phyloP scores from a whole-genome alignment of 1,139 yeast genomes.

The Kluyveromyces sp. region DNA sequence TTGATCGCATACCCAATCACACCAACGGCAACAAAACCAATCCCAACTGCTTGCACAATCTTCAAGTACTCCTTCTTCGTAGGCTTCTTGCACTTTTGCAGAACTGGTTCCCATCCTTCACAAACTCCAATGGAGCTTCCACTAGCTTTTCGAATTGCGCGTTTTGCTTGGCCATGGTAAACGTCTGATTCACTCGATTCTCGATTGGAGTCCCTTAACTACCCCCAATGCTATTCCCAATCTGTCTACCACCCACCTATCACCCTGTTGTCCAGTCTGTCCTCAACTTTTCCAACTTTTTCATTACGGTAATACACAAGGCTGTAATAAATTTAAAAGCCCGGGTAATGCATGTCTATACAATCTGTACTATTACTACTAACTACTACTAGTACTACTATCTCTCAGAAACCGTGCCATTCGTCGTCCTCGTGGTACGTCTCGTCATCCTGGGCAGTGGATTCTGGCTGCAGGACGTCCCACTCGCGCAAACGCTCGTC shows the following conservation, averaged over 20 bases:
- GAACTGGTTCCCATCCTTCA: slow-evolving; percentile 84
- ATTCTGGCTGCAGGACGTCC: slow-evolving; percentile 40
- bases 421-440: slow-evolving; percentile 42
- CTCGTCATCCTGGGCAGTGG: slow-evolving; percentile 21
- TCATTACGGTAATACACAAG: too few species aligned
- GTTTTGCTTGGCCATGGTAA: slow-evolving; percentile 24
- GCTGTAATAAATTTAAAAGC: not conserved
- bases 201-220: too few species aligned
- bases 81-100: slow-evolving; percentile 88
- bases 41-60: slow-evolving; percentile 91
- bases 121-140: slow-evolving; percentile 85
- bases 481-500: slow-evolving; percentile 60
- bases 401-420: slow-evolving; percentile 47
- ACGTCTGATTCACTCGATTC: too few species aligned
- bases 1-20: slow-evolving; percentile 94
- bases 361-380: not conserved
- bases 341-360: not conserved
- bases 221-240: too few species aligned
- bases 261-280: too few species aligned
- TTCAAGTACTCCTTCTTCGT: slow-evolving; percentile 78
- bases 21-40: slow-evolving; percentile 96
- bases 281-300: too few species aligned
- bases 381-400: too few species aligned
- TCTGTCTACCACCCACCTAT: too few species aligned
- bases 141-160: slow-evolving; percentile 60